Conservation (phyloP, 768 basidiomycete species). For the Ramaria rubella region DNA sequence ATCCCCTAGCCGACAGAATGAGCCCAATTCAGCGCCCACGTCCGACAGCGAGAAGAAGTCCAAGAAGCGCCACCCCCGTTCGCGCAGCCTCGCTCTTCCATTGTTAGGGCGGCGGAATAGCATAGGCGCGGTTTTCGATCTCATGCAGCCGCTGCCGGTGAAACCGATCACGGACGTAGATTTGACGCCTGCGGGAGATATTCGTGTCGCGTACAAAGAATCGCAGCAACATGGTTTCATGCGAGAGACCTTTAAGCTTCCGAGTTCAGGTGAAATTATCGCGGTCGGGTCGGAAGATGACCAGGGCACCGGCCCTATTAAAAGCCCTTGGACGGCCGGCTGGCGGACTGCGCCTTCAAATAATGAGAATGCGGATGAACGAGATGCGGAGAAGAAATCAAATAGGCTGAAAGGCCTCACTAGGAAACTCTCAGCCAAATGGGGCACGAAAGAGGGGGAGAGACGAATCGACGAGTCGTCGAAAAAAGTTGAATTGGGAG, state of each 20-base stretch:
- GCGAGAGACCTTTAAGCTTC: background rate
- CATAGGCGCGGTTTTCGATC: background rate
- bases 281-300: slow-evolving; percentile 1
- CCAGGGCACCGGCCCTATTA: background rate
- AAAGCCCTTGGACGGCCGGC: background rate
- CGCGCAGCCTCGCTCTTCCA: background rate
- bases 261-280: background rate
- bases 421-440: slow-evolving; percentile 3
- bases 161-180: background rate
- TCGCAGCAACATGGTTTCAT: background rate
- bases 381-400: background rate
- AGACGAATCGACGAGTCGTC: background rate
- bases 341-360: background rate
- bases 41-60: slow-evolving; percentile 1
- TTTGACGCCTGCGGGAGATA: slow-evolving; percentile 9
- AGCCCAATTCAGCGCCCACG: background rate
- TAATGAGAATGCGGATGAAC: background rate
- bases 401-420: background rate
- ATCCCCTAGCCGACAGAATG: background rate
- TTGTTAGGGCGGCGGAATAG: background rate
- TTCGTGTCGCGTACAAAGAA: slow-evolving; percentile 8
- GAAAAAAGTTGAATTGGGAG: background rate
- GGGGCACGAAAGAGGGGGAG: background rate
- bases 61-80: background rate
- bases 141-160: slow-evolving; percentile 1